Conservation (phyloP, 1,284 basidiomycete genomes). For the Neonothopanus nambi region DNA sequence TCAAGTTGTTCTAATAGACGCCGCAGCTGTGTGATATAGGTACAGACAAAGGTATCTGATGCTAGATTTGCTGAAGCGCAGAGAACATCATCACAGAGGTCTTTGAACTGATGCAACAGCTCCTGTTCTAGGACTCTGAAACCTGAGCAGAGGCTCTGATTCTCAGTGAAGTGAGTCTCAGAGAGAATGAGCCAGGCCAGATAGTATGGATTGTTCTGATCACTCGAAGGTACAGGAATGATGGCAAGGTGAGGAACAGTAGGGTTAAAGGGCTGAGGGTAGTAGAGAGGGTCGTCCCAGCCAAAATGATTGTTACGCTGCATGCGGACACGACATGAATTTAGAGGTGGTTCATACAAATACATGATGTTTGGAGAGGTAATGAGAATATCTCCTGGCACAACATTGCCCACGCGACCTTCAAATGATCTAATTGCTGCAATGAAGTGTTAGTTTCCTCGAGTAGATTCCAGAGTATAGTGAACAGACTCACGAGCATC, state of each 20-base stretch:
- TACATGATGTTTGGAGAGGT: neutral
- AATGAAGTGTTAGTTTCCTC: too few relatives aligned
- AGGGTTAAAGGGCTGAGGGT: neutral
- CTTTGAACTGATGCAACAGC: neutral
- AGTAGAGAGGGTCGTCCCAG: neutral
- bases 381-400: neutral
- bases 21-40: neutral
- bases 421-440: too few relatives aligned
- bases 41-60: neutral
- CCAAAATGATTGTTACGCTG: neutral
- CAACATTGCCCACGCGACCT: constrained; percentile 1
- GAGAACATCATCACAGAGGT: neutral
- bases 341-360: neutral
- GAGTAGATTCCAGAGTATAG: too few relatives aligned
- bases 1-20: neutral
- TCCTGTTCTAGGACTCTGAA: neutral
- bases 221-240: neutral
- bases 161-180: too few relatives aligned
- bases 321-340: neutral
- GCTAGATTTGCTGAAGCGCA: neutral
- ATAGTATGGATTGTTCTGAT: neutral
- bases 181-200: constrained; percentile 3
- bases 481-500: too few relatives aligned
- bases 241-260: neutral
- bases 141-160: neutral